These are phyloP conservation scores for Saccharomycodes ludwigii DNA, from an alignment of 805 yeast species.

Conservation along the genomic window DNA sequence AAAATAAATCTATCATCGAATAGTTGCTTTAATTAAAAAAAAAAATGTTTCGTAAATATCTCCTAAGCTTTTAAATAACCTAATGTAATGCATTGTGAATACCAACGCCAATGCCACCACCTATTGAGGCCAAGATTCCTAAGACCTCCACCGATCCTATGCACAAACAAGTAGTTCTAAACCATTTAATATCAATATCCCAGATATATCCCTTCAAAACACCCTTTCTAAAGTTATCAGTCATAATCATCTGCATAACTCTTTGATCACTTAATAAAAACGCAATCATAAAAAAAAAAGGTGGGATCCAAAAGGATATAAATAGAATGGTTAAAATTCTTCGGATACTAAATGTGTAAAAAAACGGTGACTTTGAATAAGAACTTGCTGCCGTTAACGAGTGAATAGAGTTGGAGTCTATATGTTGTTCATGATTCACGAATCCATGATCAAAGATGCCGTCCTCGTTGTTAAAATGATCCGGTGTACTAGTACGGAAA, in stretches of 20 bases:
- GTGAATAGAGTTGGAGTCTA: constrained; percentile 13
- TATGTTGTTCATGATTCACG: too few relatives aligned
- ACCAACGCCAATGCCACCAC: constrained; percentile 37
- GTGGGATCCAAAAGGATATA: constrained; percentile 16
- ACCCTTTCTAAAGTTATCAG: constrained; percentile 14
- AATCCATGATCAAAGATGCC: too few relatives aligned
- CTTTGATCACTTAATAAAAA: constrained; percentile 14
- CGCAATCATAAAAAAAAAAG: constrained; percentile 20
- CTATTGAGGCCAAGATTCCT: constrained; percentile 28
- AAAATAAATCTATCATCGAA: too few relatives aligned
- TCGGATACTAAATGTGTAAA: constrained; percentile 14
- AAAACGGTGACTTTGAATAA: constrained; percentile 12
- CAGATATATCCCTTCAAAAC: constrained; percentile 19
- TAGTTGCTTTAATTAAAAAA: too few relatives aligned
- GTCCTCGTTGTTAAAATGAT: too few relatives aligned
- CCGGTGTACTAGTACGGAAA: too few relatives aligned
- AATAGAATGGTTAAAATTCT: constrained; percentile 11
- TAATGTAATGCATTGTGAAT: too few relatives aligned
- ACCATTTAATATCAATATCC: constrained; percentile 20
- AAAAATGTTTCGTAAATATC: too few relatives aligned
- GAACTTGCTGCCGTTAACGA: too few relatives aligned
- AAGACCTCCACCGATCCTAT: constrained; percentile 21
- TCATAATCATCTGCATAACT: constrained; percentile 17
- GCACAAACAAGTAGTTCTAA: constrained; percentile 18
- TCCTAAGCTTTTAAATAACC: too few relatives aligned